Conservation (phyloP, 1,284 basidiomycete species). For the Lentinus polychrous region DNA sequence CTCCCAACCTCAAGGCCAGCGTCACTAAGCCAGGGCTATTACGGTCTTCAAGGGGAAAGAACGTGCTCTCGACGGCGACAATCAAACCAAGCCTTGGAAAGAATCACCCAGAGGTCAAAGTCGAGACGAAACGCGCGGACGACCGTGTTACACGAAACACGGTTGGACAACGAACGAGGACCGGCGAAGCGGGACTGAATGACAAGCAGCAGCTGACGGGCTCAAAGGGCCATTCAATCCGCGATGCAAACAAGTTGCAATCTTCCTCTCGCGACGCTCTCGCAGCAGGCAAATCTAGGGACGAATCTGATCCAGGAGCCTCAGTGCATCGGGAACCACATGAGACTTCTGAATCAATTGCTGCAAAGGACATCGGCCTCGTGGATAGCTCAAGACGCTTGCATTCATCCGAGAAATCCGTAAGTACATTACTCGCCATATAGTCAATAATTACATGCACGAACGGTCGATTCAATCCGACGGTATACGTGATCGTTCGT, state of each 20-base stretch:
- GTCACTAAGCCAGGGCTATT: constrained; percentile 3
- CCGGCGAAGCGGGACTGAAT: neutral
- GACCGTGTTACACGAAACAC: too few relatives aligned
- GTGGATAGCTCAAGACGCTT: neutral
- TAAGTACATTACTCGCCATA: neutral
- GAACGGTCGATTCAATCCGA: too few relatives aligned
- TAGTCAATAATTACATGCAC: too few relatives aligned
- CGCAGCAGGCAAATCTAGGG: constrained; percentile 8
- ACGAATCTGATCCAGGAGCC: neutral
- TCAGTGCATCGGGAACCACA: neutral
- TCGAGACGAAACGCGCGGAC: too few relatives aligned
- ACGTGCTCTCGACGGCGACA: constrained; percentile 3
- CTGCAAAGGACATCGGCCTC: neutral
- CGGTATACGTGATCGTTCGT: too few relatives aligned
- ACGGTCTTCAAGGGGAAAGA: constrained; percentile 18
- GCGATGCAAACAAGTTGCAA: neutral
- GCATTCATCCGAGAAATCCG: neutral
- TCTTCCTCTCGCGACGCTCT: neutral
- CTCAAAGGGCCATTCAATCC: neutral
- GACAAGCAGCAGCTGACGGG: neutral
- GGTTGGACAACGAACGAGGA: too few relatives aligned
- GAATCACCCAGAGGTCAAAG: too few relatives aligned
- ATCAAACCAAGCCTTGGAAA: too few relatives aligned
- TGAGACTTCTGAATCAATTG: neutral
- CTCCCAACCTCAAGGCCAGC: constrained; percentile 3